Conservation (phyloP, 768 basidiomycete species). For the Lyophyllum decastes region DNA sequence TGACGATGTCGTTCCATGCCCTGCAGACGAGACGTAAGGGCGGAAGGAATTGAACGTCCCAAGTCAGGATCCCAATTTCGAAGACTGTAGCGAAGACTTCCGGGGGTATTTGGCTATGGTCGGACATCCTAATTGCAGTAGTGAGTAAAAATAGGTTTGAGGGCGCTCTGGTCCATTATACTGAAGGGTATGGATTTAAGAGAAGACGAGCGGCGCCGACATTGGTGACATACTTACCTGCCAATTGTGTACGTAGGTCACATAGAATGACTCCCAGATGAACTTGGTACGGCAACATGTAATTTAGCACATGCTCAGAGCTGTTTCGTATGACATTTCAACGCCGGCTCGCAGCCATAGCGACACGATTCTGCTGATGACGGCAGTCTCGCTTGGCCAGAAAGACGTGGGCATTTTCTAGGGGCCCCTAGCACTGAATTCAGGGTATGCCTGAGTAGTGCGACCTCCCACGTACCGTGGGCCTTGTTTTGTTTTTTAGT, state of each 20-base stretch:
- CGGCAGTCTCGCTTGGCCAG: no score
- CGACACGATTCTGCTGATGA: no score
- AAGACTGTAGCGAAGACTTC: slow-evolving; percentile 31
- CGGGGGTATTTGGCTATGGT: slow-evolving; percentile 23
- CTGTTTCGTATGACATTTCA: no score
- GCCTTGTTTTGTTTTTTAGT: no score
- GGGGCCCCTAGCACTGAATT: no score
- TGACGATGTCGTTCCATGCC: slow-evolving; percentile 26
- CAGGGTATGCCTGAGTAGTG: no score
- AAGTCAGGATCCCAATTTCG: slow-evolving; percentile 28
- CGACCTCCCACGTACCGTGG: no score
- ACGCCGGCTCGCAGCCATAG: no score
- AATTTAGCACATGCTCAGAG: no score
- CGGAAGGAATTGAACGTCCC: slow-evolving; percentile 27
- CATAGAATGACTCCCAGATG: neutral
- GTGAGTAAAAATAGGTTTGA: neutral
- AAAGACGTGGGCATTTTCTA: no score
- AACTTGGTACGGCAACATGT: no score
- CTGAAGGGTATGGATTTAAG: neutral
- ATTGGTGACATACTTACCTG: neutral
- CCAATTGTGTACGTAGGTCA: neutral
- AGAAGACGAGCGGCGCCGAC: neutral
- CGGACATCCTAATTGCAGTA: slow-evolving; percentile 5
- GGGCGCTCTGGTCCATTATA: neutral
- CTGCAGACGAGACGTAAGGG: slow-evolving; percentile 28